Percentiles rank a stretch among this genome's conserved stretches.
These are phyloP conservation scores for Suhomyces sp. DNA, from an alignment of 805 yeast species.

Conservation along the genomic window DNA sequence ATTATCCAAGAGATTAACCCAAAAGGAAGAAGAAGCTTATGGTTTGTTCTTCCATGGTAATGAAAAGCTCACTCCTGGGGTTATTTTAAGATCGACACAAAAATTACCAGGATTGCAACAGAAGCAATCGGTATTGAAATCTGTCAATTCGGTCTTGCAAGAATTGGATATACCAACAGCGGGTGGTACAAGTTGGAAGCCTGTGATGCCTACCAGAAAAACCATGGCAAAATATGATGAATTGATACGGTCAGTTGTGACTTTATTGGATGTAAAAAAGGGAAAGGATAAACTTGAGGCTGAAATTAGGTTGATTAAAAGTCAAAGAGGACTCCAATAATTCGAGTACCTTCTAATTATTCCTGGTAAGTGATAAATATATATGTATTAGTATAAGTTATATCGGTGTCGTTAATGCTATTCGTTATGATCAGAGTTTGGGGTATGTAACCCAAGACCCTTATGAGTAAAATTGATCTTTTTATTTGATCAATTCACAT, in stretches of 20 bases:
- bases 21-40: constrained; percentile 78
- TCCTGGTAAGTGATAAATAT: neutral
- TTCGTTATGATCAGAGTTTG: no score
- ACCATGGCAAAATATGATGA: constrained; percentile 78
- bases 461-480: no score
- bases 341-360: neutral
- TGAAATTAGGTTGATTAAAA: constrained; percentile 52
- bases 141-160: constrained; percentile 63
- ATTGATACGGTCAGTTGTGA: constrained; percentile 64
- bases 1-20: constrained; percentile 57
- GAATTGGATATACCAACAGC: constrained; percentile 75
- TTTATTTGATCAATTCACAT: no score
- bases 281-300: constrained; percentile 86
- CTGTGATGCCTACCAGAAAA: constrained; percentile 81
- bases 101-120: constrained; percentile 44
- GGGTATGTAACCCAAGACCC: no score
- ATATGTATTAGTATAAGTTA: constrained; percentile 2
- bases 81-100: constrained; percentile 69
- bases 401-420: constrained; percentile 3
- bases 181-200: constrained; percentile 55
- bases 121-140: constrained; percentile 75
- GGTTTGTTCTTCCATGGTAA: constrained; percentile 76
- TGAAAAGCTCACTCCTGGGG: constrained; percentile 77
- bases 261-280: constrained; percentile 78
- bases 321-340: constrained; percentile 36